Conservation (phyloP, 2,329 filamentous ascomycete species). For the Epichloe sp. region DNA sequence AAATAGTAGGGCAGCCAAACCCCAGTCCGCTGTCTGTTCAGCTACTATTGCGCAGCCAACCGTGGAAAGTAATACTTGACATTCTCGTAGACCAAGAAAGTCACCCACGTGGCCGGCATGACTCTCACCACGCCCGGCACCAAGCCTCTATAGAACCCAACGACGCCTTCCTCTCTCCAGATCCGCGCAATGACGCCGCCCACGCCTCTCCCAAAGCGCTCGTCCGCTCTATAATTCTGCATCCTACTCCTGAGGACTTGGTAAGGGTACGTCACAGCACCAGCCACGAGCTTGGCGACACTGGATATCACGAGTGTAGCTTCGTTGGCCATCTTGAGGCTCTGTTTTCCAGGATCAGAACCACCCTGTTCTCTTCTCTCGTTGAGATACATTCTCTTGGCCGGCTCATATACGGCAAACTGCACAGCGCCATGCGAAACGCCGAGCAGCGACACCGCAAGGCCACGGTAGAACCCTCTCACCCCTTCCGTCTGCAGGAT, state of each 20-base stretch:
- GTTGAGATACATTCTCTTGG: conserved; percentile 41
- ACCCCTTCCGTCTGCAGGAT: conserved; percentile 61
- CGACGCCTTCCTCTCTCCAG: conserved; percentile 64
- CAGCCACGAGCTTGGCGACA: conserved; percentile 73
- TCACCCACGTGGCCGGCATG: conserved; percentile 89
- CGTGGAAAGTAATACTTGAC: conserved; percentile 56
- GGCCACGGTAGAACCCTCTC: conserved; percentile 74
- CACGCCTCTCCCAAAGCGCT: conserved; percentile 57
- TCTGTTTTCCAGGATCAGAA: background rate
- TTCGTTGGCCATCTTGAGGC: conserved; percentile 44
- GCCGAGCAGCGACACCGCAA: conserved; percentile 70
- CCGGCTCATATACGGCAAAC: conserved; percentile 83
- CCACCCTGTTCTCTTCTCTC: background rate
- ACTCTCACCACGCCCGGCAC: conserved; percentile 83
- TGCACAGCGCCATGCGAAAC: conserved; percentile 89
- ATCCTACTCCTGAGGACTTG: conserved; percentile 81
- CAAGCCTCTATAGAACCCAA: conserved; percentile 84
- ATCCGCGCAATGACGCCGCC: conserved; percentile 59
- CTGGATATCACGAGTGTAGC: conserved; percentile 75
- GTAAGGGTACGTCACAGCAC: conserved; percentile 86
- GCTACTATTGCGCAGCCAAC: conserved; percentile 14
- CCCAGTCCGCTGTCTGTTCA: background rate
- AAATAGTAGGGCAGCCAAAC: no score
- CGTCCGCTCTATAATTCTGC: conserved; percentile 76
- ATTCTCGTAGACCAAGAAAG: conserved; percentile 95